Percentiles rank a stretch among this genome's conserved stretches.
phyloP scores from a whole-genome alignment of 2,329 filamentous ascomycete species.

The Colletotrichum tabaci region DNA sequence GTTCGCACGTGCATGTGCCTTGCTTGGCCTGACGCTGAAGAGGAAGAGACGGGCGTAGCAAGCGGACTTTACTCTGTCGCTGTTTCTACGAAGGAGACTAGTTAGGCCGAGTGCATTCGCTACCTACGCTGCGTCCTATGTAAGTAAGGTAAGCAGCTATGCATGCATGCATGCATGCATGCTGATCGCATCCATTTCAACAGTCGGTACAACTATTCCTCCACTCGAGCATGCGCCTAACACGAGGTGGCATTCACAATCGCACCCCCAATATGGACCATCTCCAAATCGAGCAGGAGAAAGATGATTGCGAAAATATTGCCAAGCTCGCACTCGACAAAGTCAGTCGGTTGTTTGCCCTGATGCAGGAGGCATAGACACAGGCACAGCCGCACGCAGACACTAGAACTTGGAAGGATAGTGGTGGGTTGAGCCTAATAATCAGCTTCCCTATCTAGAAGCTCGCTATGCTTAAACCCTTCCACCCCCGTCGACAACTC shows the following conservation, averaged over 20 bases:
- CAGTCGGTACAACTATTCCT: slow-evolving; percentile 15
- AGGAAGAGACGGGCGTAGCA: not conserved
- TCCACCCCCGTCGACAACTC: not conserved
- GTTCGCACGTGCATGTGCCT: slow-evolving; percentile 2
- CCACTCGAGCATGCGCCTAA: not conserved
- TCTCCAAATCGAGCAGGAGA: slow-evolving; percentile 28
- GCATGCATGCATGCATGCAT: too few relatives aligned
- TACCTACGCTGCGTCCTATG: too few relatives aligned
- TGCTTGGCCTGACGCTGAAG: too few relatives aligned
- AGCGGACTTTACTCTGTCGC: not conserved
- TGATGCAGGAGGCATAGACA: not conserved
- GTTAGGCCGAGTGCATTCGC: not conserved
- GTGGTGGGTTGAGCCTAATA: not conserved
- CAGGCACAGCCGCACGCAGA: too few relatives aligned
- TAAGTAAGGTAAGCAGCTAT: too few relatives aligned
- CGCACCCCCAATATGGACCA: not conserved
- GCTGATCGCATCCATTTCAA: slow-evolving; percentile 16
- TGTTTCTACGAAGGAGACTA: too few relatives aligned
- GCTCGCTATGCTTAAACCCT: not conserved
- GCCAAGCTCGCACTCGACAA: slow-evolving; percentile 5
- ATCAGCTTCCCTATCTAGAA: slow-evolving; percentile 16
- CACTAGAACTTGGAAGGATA: not conserved
- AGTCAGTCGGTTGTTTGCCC: slow-evolving; percentile 21
- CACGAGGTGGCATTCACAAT: not conserved
- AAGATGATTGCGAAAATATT: not conserved